Percentiles rank a stretch among this genome's conserved stretches.
Conservation (phyloP, 139 green algal species). For the Chlorella vulgaris region DNA sequence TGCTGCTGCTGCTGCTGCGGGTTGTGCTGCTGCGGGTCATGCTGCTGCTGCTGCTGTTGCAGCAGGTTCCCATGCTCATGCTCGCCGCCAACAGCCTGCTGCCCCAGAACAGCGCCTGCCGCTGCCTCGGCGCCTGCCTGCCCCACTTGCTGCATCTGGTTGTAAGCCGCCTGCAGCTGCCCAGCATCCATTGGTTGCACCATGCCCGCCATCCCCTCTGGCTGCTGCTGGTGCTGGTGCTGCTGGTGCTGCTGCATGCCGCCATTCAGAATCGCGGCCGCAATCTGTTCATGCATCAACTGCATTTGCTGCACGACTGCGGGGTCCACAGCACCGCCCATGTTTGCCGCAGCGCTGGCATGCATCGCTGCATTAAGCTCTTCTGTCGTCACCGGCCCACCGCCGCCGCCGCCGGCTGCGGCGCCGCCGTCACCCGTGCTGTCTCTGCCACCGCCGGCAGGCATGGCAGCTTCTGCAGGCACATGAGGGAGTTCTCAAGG, state of each 20-base stretch:
- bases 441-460: too few relatives aligned
- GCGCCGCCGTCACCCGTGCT: background rate
- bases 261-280: background rate
- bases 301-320: background rate
- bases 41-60: too few relatives aligned
- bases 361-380: background rate
- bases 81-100: background rate
- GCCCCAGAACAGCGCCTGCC: background rate
- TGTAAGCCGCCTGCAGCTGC: too few relatives aligned
- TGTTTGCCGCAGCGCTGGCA: background rate
- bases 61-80: too few relatives aligned
- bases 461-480: too few relatives aligned
- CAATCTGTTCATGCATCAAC: constrained; percentile 12
- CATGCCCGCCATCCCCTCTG: background rate
- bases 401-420: background rate
- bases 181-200: too few relatives aligned
- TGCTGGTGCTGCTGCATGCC: background rate
- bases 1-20: background rate
- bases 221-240: background rate
- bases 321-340: too few relatives aligned
- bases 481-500: too few relatives aligned
- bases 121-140: background rate
- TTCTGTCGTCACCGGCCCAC: background rate
- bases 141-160: background rate
- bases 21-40: background rate